Evolutionary conservation across 163 green algal species (phyloP).

Genomic region (Trebouxia gelatinosa): DNA sequence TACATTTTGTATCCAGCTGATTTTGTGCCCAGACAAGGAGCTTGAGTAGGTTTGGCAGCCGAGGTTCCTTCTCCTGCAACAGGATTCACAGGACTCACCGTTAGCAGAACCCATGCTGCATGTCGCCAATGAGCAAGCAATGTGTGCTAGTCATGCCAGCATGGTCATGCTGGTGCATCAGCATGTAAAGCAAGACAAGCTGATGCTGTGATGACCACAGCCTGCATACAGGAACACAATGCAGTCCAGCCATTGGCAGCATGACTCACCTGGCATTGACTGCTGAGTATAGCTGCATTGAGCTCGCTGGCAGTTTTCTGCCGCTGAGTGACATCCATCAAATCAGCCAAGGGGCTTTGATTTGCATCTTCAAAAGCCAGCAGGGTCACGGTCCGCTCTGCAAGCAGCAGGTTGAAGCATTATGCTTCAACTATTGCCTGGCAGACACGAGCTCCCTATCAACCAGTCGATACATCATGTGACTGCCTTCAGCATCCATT

Average conservation of each 20-base stretch:
- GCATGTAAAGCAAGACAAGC: background rate
- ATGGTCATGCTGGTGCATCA: background rate
- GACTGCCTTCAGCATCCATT: no score
- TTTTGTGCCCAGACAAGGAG: slow-evolving; percentile 82
- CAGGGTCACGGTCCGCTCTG: slow-evolving; percentile 91
- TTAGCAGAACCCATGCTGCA: background rate
- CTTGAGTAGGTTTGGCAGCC: slow-evolving; percentile 55
- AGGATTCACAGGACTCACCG: no score
- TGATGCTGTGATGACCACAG: background rate
- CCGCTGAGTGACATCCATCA: slow-evolving; percentile 85
- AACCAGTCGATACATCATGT: no score
- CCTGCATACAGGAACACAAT: background rate
- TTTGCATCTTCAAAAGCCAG: slow-evolving; percentile 87
- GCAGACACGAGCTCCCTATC: no score
- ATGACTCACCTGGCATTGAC: slow-evolving; percentile 57
- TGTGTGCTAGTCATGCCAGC: background rate
- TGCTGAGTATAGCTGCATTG: slow-evolving; percentile 90
- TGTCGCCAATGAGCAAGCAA: background rate
- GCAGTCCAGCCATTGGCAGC: background rate
- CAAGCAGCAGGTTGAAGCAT: slow-evolving; percentile 2
- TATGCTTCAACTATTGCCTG: no score
- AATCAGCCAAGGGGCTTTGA: slow-evolving; percentile 73
- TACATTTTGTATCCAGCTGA: slow-evolving; percentile 73
- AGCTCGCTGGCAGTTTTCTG: slow-evolving; percentile 91
- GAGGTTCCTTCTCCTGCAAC: slow-evolving; percentile 37